Evolutionary conservation across 2,329 filamentous ascomycete species (phyloP).

Genomic region (Penicillium corylophilum): DNA sequence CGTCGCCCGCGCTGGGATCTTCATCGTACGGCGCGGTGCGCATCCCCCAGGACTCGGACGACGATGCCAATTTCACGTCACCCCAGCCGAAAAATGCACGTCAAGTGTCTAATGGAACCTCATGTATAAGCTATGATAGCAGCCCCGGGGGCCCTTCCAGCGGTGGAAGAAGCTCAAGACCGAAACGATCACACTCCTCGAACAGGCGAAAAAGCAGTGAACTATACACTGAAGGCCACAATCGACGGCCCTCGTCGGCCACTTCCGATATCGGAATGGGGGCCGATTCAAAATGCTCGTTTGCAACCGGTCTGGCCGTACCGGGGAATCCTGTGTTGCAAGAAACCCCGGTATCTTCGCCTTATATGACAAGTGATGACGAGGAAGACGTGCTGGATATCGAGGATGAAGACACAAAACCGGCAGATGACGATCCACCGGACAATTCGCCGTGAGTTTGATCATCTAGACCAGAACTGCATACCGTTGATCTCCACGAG

Average conservation of each 20-base stretch:
- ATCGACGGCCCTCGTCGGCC: slow-evolving; percentile 28
- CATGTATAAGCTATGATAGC: slow-evolving; percentile 13
- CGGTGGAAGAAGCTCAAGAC: slow-evolving; percentile 4
- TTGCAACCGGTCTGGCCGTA: slow-evolving; percentile 28
- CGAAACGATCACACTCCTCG: slow-evolving; percentile 17
- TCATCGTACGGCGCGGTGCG: slow-evolving; percentile 62
- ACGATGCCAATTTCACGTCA: slow-evolving; percentile 24
- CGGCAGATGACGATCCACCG: slow-evolving; percentile 33
- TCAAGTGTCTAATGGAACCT: background rate
- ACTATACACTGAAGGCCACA: slow-evolving; percentile 11
- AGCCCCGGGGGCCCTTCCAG: slow-evolving; percentile 15
- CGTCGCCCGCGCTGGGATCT: slow-evolving; percentile 60
- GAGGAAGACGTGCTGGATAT: slow-evolving; percentile 24
- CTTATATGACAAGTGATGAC: slow-evolving; percentile 21
- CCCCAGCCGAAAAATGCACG: background rate
- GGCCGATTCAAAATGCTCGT: slow-evolving; percentile 32
- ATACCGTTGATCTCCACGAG: background rate
- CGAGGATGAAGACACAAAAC: slow-evolving; percentile 34
- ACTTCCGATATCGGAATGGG: slow-evolving; percentile 34
- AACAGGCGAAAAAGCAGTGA: slow-evolving; percentile 16
- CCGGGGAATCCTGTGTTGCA: slow-evolving; percentile 25
- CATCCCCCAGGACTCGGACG: slow-evolving; percentile 30
- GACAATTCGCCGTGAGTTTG: slow-evolving; percentile 32
- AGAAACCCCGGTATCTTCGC: slow-evolving; percentile 24
- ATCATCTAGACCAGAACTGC: background rate